These are phyloP conservation scores for Dothideomycetidae sp. DNA, from an alignment of 2,329 filamentous ascomycete species.

Conservation along the genomic window DNA sequence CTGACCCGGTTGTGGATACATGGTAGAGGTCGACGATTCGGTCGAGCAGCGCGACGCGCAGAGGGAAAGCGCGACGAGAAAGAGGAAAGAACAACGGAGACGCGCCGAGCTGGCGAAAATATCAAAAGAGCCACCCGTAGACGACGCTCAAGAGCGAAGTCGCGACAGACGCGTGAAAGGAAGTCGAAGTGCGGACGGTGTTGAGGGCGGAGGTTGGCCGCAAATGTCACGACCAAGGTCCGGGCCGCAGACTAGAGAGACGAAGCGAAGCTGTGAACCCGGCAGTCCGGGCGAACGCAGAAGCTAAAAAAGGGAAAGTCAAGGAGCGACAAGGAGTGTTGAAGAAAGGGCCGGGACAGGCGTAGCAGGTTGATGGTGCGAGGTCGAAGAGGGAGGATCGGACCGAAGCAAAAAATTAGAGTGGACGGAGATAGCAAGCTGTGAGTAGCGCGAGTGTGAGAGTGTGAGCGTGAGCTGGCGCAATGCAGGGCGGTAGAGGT, in stretches of 20 bases:
- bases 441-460: background rate
- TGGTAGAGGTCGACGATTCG: conserved; percentile 9
- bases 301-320: background rate
- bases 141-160: background rate
- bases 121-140: background rate
- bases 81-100: background rate
- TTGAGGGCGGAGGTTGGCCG: conserved; percentile 7
- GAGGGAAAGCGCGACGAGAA: background rate
- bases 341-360: background rate
- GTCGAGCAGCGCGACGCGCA: too few species aligned
- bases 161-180: background rate
- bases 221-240: conserved; percentile 10
- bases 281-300: background rate
- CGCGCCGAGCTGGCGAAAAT: background rate
- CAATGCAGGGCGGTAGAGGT: too few species aligned
- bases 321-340: background rate
- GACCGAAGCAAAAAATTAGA: background rate
- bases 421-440: background rate
- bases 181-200: conserved; percentile 11
- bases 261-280: conserved; percentile 4
- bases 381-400: background rate
- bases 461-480: too few species aligned
- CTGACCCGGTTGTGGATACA: conserved; percentile 15
- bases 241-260: conserved; percentile 12
- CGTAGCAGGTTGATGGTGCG: too few species aligned